Conservation (phyloP, 202 grass and related monocot species). For the Setaria italica region DNA sequence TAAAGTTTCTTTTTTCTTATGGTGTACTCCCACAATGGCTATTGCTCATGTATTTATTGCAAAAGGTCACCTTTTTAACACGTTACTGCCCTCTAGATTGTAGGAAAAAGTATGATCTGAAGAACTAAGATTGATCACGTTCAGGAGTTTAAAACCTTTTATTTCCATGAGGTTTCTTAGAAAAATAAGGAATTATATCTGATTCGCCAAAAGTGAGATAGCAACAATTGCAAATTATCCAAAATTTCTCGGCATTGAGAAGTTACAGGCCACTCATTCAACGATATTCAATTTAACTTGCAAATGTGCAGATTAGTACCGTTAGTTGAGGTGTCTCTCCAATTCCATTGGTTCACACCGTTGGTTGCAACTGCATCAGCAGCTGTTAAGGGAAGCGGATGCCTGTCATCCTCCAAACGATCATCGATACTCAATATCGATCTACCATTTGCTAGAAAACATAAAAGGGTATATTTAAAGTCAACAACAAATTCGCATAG, state of each 20-base stretch:
- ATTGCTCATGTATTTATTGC: not conserved
- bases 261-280: not conserved
- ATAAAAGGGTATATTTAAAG: slow-evolving; percentile 12
- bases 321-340: slow-evolving; percentile 89
- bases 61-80: not conserved
- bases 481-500: slow-evolving; percentile 3
- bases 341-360: slow-evolving; percentile 89
- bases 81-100: not conserved
- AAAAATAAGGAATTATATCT: slow-evolving; percentile 11
- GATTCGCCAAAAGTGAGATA: slow-evolving; percentile 16
- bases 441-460: slow-evolving; percentile 70
- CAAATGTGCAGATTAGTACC: slow-evolving; percentile 49
- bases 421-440: slow-evolving; percentile 65
- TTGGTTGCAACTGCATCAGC: slow-evolving; percentile 75
- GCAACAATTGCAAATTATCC: slow-evolving; percentile 17
- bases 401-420: slow-evolving; percentile 70
- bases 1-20: not conserved
- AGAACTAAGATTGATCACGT: not conserved
- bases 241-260: not conserved
- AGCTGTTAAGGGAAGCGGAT: slow-evolving; percentile 71
- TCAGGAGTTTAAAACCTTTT: slow-evolving; percentile 17
- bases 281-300: slow-evolving; percentile 4
- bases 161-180: slow-evolving; percentile 9
- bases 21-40: not conserved
- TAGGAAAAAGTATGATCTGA: not conserved